These are phyloP conservation scores for Saxophila tyrrhenica DNA, from an alignment of 495 filamentous ascomycete genomes.

Conservation along the genomic window DNA sequence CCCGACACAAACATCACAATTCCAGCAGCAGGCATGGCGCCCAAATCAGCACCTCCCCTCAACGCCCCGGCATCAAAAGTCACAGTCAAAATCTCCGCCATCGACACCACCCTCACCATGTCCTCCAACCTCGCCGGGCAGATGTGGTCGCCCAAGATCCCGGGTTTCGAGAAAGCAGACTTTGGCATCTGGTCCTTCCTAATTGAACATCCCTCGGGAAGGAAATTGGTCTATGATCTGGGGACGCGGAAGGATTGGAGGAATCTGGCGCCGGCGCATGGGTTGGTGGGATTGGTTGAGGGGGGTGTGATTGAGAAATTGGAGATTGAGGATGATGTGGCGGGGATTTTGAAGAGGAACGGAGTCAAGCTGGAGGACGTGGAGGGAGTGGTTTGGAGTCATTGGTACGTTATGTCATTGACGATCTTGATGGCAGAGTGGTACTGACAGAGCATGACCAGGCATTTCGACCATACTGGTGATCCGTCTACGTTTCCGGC, in stretches of 20 bases:
- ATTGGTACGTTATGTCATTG: conserved; percentile 1
- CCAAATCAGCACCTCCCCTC: conserved; percentile 1
- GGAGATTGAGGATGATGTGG: conserved; percentile 10
- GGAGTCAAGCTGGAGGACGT: conserved; percentile 8
- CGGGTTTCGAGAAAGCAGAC: conserved; percentile 5
- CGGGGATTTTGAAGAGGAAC: conserved; percentile 3
- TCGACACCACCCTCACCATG: conserved; percentile 8
- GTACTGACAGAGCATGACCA: background rate
- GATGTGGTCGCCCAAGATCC: conserved; percentile 8
- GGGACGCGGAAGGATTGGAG: conserved; percentile 12
- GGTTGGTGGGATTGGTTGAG: background rate
- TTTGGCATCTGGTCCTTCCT: conserved; percentile 7
- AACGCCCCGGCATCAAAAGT: conserved; percentile 3
- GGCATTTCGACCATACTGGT: conserved; percentile 53
- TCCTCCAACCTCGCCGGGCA: background rate
- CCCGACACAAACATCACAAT: too few relatives aligned
- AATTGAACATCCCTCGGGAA: conserved; percentile 9
- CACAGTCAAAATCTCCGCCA: conserved; percentile 7
- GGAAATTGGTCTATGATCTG: conserved; percentile 11
- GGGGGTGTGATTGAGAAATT: conserved; percentile 1
- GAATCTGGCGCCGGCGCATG: conserved; percentile 5
- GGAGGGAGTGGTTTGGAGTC: conserved; percentile 16
- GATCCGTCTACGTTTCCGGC: conserved; percentile 42
- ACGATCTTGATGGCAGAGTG: background rate
- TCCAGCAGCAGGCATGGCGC: background rate